These are phyloP conservation scores for Papiliotrema nemorosa DNA, from an alignment of 1,284 basidiomycete species.

Conservation along the genomic window DNA sequence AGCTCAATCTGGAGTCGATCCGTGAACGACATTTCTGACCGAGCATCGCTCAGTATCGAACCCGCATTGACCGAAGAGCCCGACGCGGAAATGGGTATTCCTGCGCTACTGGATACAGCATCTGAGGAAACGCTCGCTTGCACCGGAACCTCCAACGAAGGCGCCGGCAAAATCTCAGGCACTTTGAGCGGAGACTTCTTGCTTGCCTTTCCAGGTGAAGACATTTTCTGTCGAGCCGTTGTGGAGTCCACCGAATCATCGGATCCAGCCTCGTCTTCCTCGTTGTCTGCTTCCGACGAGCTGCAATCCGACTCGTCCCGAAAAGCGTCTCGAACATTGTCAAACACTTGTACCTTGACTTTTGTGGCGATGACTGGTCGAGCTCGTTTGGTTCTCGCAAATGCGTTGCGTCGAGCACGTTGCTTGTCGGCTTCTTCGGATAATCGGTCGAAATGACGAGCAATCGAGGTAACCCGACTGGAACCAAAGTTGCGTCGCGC, in stretches of 20 bases:
- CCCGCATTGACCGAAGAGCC: slow-evolving; percentile 13
- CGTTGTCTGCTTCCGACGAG: slow-evolving; percentile 81
- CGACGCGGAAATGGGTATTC: slow-evolving; percentile 13
- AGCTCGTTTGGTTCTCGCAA: slow-evolving; percentile 76
- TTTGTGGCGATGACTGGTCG: slow-evolving; percentile 86
- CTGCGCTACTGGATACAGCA: neutral
- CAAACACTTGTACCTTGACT: slow-evolving; percentile 84
- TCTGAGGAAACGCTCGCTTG: neutral
- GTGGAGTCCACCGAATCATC: slow-evolving; percentile 40
- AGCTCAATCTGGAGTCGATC: slow-evolving; percentile 48
- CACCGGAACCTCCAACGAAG: slow-evolving; percentile 1
- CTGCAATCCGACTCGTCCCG: slow-evolving; percentile 72
- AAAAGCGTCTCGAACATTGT: slow-evolving; percentile 88
- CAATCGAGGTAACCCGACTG: slow-evolving; percentile 54
- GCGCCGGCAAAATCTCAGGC: neutral
- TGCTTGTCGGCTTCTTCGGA: slow-evolving; percentile 55
- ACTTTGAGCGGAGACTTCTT: slow-evolving; percentile 2
- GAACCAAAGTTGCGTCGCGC: slow-evolving; percentile 28
- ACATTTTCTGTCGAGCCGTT: slow-evolving; percentile 7
- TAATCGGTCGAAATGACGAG: slow-evolving; percentile 54
- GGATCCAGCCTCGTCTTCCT: slow-evolving; percentile 53
- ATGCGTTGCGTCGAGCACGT: slow-evolving; percentile 50
- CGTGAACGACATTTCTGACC: slow-evolving; percentile 35
- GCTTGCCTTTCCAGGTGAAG: slow-evolving; percentile 11
- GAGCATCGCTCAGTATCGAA: slow-evolving; percentile 27